Evolutionary conservation across 2,329 filamentous ascomycete genomes (phyloP).

Genomic region (Myrmaecium sp.): DNA sequence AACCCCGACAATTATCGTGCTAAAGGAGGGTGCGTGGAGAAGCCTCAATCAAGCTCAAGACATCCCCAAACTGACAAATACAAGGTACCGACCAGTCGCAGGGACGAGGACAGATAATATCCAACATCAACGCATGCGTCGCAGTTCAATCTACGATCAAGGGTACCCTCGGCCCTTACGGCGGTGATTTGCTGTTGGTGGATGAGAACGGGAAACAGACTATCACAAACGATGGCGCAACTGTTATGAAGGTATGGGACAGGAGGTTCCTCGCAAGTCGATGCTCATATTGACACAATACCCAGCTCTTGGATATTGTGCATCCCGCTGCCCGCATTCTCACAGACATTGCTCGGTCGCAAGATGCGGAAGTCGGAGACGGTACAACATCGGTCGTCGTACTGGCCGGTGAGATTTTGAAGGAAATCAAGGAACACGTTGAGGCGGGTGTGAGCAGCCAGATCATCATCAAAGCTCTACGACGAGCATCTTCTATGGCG

Average conservation of each 20-base stretch:
- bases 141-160: slow-evolving; percentile 93
- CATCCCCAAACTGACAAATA: slow-evolving; percentile 41
- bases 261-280: not conserved
- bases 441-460: slow-evolving; percentile 95
- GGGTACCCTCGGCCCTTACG: slow-evolving; percentile 88
- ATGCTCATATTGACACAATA: not conserved
- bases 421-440: slow-evolving; percentile 90
- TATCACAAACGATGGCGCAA: slow-evolving; percentile 97
- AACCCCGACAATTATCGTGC: slow-evolving; percentile 93
- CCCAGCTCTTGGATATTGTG: slow-evolving; percentile 89
- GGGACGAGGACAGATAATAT: slow-evolving; percentile 88
- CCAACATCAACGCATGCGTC: slow-evolving; percentile 96
- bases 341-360: slow-evolving; percentile 93
- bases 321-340: slow-evolving; percentile 94
- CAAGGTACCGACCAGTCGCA: slow-evolving; percentile 97
- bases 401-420: slow-evolving; percentile 89
- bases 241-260: slow-evolving; percentile 78
- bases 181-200: slow-evolving; percentile 88
- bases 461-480: slow-evolving; percentile 89
- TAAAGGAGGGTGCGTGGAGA: slow-evolving; percentile 69
- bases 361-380: slow-evolving; percentile 97
- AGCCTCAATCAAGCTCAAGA: slow-evolving; percentile 6
- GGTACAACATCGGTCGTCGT: slow-evolving; percentile 97
- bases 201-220: slow-evolving; percentile 92
- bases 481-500: slow-evolving; percentile 74